Evolutionary conservation across 306 rosid species (phyloP), one percentile per base, ranked within the genome.

Genomic region (Lathyrus sativus): DNA sequence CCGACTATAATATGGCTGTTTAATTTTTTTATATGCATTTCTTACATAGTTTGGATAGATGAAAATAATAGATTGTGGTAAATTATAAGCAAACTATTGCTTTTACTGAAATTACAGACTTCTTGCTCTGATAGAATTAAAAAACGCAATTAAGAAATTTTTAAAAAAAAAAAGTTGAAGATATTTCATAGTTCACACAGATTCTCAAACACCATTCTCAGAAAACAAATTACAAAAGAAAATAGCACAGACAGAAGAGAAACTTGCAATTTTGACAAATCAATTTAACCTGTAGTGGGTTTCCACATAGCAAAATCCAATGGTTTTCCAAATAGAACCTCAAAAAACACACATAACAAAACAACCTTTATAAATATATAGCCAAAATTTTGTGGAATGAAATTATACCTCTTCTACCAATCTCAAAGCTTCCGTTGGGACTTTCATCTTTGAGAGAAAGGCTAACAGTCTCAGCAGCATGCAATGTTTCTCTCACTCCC

Each of bases 401-500:
- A 33, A 59, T 6, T 86, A 82, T 87, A 84, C 89, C 65, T 61
- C 70, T 76, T 77, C 78, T 82, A 64, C 59, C 73, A 49, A 18
- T 74, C 74, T 41, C 82, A 57, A 51, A 70, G 65, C 76, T 80
- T 67, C 79, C 71, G 4, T 45, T 39, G 35, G 72, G 62, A 54
- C 65, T 78, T 17, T 63, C 74, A 59, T 65, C 84, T 51, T 44
- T 49, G 59, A 72, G 69, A 18, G 81, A 42, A 56, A 63, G 60
- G 19, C 10, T 15, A 78, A 83, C 88, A 62, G 78, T 81, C 53
- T 82, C 82, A 35, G 57, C 82, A 35, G 57, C 28, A 58, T 7
- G 71, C 61, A 68, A 74, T 31, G 57, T 38, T 41, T 77, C 53
- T 35, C 68, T 49, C 39, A 77, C 77, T 57, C 76, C 79, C 59